Percentiles rank a stretch among this genome's conserved stretches.
Conservation (phyloP, 352 stramenopile species). For the Thalassiosira livingstoniorum region DNA sequence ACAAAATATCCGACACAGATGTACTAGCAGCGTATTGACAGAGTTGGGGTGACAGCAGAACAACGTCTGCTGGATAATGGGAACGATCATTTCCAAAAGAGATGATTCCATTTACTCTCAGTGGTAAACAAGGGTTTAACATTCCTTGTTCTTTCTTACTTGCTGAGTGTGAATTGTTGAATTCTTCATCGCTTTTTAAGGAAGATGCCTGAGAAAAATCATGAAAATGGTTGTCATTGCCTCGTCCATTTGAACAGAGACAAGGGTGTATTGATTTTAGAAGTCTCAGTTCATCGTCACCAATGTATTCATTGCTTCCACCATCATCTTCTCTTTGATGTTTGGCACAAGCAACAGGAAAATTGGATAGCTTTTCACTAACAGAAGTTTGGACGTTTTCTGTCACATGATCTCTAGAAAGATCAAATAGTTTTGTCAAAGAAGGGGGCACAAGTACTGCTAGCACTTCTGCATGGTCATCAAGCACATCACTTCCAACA, state of each 20-base stretch:
- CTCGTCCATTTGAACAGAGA: slow-evolving; percentile 31
- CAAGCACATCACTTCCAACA: not conserved
- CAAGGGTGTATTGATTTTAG: slow-evolving; percentile 61
- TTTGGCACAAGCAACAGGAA: slow-evolving; percentile 5
- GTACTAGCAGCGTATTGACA: slow-evolving; percentile 8
- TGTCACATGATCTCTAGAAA: too few species aligned
- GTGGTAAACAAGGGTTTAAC: too few species aligned
- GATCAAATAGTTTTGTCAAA: slow-evolving; percentile 50
- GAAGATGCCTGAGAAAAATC: not conserved
- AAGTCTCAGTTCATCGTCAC: slow-evolving; percentile 55
- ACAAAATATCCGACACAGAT: slow-evolving; percentile 42
- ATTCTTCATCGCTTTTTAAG: not conserved
- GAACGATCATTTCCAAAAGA: slow-evolving; percentile 23
- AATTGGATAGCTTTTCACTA: slow-evolving; percentile 2
- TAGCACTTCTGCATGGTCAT: slow-evolving; percentile 14
- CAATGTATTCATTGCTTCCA: slow-evolving; percentile 45
- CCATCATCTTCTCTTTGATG: slow-evolving; percentile 19
- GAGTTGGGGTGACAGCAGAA: slow-evolving; percentile 42
- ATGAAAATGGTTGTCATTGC: not conserved
- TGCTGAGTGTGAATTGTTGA: too few species aligned
- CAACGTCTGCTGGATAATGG: slow-evolving; percentile 42
- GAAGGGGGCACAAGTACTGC: slow-evolving; percentile 59
- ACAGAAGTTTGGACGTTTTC: slow-evolving; percentile 32
- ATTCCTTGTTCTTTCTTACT: too few species aligned
- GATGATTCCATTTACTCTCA: slow-evolving; percentile 41